Base-by-base conservation (phyloP, 441 rosid genomes). In the Populus hybrid region DNA sequence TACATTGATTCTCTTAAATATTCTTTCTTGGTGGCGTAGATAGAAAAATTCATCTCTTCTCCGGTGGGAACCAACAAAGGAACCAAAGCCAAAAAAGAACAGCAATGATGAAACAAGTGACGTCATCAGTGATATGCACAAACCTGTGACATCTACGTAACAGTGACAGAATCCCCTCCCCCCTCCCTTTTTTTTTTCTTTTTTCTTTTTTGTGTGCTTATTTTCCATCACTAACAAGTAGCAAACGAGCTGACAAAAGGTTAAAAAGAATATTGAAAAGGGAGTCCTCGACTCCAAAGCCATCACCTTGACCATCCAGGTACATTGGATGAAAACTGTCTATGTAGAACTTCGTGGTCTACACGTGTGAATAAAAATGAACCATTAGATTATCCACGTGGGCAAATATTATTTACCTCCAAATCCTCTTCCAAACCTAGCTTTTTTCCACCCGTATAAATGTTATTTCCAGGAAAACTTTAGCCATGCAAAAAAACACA, bases 291-390 rank as follows among this genome's bases (percentile, higher is more conserved):
- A 18, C 40, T 14, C 70, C 63, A 40, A 75, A 81, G 84, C 84
- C 84, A 81, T 70, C 84, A 76, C 53, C 66, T 81, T 81, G 81
- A 81, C 84, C 84, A 78, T 21, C 76, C 28, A 75, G 84, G n/a
- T 81, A 36, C 81, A 75, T 30, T 78, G 84, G 78, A 78, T 75
- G 3, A 67, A 26, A 35, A 19, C 24, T 5, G 2, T 59, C 63
- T 24, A 14, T 14, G 7, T 5, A 64, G 11, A 4, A 24, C 68
- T 59, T 19, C 5, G 8, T 59, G 65, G 5, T 21, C 2, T 18
- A 59, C 65, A 59, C 65, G 65, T 59, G 65, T 59, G 65, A 59
- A 59, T 10, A 76, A 59, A 69, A 71, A 74, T 75, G 67, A 66
- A 1, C 79, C 85, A 12, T 18, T 2, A 6, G 79, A 69, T 9